Base-by-base conservation (phyloP, 1,284 basidiomycete genomes). In the Boletus holoroseus region DNA sequence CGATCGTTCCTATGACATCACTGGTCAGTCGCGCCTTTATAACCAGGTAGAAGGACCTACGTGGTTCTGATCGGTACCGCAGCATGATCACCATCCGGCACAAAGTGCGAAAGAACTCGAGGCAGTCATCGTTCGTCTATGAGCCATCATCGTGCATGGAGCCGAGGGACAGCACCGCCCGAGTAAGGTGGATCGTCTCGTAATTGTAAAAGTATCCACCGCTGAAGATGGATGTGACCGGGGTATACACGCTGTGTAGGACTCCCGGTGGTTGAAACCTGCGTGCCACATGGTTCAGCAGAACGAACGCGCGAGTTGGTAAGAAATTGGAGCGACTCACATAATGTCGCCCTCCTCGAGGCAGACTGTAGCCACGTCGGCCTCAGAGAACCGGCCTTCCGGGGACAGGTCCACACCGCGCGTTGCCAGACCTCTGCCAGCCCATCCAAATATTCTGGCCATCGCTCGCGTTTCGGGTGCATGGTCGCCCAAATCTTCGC, bases 141-240 rank as follows among this genome's bases (percentile, higher is more conserved):
- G 22, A 7, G 0, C n/a, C 34, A 0, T 44, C 5, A 0, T 5
- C 0, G 0, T 1, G 1, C 18, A 55, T 3, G 22, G 22, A 22
- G 22, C 22, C 22, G 22, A 22, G 22, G 22, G 22, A 22, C 3
- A 55, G 44, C 0, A 51, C 47, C 0, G 31, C 22, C 0, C 18
- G 7, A 0, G 42, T 60, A 0, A 57, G 24, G 1, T 57, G 50
- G 48, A 57, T 58, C 0, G 43, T 62, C 0, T 55, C 8, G 3
- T 55, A 60, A 6, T 7, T 42, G 22, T 38, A 60, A 1, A 55
- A 62, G 0, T 60, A 62, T 0, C 43, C 45, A 0, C 58, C 40
- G 0, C 13, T 60, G 24, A 60, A 54, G 0, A 61, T 44, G 0
- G 51, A 49, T 0, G 42, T 7, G 0, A 59, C 28, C 0, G 49